phyloP scores from a whole-genome alignment of 495 filamentous ascomycete species.

The Lasiosphaeria hispida region DNA sequence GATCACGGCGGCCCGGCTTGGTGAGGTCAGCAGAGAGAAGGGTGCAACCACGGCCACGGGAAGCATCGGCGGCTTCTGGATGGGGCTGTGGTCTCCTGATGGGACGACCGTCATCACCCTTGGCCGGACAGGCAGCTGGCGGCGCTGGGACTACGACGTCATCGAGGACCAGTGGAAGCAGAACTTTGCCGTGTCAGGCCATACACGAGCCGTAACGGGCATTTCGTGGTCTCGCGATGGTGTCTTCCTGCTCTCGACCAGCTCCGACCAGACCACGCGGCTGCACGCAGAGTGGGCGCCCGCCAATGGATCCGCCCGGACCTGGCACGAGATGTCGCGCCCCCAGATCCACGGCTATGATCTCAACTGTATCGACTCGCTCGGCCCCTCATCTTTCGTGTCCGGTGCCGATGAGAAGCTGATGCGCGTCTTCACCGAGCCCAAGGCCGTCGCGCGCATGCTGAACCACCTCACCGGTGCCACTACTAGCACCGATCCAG shows the following conservation, averaged over 20 bases:
- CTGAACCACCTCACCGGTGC: constrained; percentile 68
- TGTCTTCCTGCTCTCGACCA: constrained; percentile 81
- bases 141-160: constrained; percentile 62
- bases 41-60: constrained; percentile 94
- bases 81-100: constrained; percentile 84
- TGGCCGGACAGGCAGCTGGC: constrained; percentile 90
- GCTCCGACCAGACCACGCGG: constrained; percentile 91
- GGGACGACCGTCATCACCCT: constrained; percentile 73
- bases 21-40: constrained; percentile 90
- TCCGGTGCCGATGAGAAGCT: constrained; percentile 99
- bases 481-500: background rate
- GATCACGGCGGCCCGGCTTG: constrained; percentile 78
- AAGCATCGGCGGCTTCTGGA: constrained; percentile 94
- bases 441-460: constrained; percentile 73
- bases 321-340: constrained; percentile 94
- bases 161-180: constrained; percentile 68
- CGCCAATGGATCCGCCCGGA: constrained; percentile 26
- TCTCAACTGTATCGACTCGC: constrained; percentile 83
- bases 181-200: constrained; percentile 74
- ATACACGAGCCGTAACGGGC: constrained; percentile 74
- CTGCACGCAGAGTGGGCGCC: constrained; percentile 79
- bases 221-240: constrained; percentile 83
- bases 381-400: constrained; percentile 71
- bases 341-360: constrained; percentile 99
- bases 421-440: constrained; percentile 89